Evolutionary conservation across 2,329 filamentous ascomycete species (phyloP), one percentile per base, ranked within the genome.

Genomic region (Bipolaris sorokiniana): DNA sequence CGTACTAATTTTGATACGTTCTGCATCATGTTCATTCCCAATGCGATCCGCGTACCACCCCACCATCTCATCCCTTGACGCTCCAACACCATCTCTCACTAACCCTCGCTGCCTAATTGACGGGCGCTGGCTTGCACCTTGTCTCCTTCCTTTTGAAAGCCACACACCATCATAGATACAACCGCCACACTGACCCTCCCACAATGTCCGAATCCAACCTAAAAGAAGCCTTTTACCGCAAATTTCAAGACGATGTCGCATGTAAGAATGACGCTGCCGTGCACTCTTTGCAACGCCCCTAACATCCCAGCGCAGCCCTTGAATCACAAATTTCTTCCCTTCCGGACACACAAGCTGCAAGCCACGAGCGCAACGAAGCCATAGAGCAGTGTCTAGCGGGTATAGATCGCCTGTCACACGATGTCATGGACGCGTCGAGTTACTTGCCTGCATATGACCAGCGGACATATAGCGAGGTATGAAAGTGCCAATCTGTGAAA

Each of bases 391-490:
- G 92, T 64, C 83, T 96, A 13, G 87, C 90, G 15, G 86, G 87
- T 60, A 95, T 98, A 68, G 88, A 90, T 28, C 86, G 87, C 55
- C 83, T 98, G 15, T 92, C 92, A 1, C 90, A 89, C 62, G 89
- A 95, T 67, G 90, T 97, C 37, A 89, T 91, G 64, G 92, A 97
- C 77, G 90, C 91, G 0, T 86, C 90, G 1, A 88, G 88, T 54
- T 92, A 89, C 65, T 86, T 97, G 15, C 92, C 95, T 2, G 87
- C 92, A 7, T 96, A 97, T 73, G 95, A 98, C 70, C 91, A 95
- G 75, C 87, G 91, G 66, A 89, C 90, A 22, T 98, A 97, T 72
- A 86, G 88, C 41, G 88, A 93, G 79, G 91, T 92, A 77, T 7
- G 52, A 57, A 96, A 13, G 92, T 93, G 1, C 2, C 86, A 91